A percentile compares a stretch with the other conserved stretches of the same genome.
Evolutionary conservation across 352 stramenopile genomes (phyloP).

Genomic region (Globisporangium orthogonon): DNA sequence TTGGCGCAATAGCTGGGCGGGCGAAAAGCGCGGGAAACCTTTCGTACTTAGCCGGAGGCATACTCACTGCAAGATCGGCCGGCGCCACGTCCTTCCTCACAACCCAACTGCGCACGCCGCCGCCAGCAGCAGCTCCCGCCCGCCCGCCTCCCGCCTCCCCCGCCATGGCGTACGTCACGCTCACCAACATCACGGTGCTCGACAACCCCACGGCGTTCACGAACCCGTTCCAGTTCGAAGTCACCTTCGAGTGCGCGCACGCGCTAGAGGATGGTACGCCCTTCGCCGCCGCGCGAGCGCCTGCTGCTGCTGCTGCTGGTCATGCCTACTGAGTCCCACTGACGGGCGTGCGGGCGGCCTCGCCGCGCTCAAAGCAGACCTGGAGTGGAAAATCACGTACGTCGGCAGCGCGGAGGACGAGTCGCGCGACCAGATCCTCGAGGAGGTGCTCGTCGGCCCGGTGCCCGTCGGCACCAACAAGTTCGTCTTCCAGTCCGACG

Average conservation of each 20-base stretch:
- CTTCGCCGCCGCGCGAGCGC: too few species aligned
- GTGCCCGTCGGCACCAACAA: conserved; percentile 98
- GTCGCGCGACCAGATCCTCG: conserved; percentile 95
- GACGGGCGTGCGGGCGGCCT: neutral
- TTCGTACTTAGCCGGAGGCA: neutral
- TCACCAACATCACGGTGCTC: conserved; percentile 95
- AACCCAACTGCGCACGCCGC: neutral
- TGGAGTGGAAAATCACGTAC: conserved; percentile 99
- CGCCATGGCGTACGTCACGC: conserved; percentile 82
- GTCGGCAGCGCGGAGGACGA: conserved; percentile 96
- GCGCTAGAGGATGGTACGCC: conserved; percentile 90
- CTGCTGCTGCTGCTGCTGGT: too few species aligned
- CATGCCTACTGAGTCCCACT: neutral
- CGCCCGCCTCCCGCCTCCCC: neutral
- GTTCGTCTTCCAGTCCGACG: conserved; percentile 96
- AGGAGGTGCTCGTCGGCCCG: conserved; percentile 97
- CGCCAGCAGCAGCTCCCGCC: neutral
- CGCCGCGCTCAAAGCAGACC: conserved; percentile 57
- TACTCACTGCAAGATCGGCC: neutral
- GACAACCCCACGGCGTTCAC: conserved; percentile 97
- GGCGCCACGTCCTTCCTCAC: neutral
- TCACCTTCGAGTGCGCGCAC: conserved; percentile 98
- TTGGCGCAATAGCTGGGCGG: too few species aligned
- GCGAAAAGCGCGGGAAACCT: too few species aligned
- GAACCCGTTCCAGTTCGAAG: conserved; percentile 99